Percentiles rank a stretch among this genome's conserved stretches.
Conservation (phyloP, 2,329 filamentous ascomycete genomes). For the Arthroderma sp. region DNA sequence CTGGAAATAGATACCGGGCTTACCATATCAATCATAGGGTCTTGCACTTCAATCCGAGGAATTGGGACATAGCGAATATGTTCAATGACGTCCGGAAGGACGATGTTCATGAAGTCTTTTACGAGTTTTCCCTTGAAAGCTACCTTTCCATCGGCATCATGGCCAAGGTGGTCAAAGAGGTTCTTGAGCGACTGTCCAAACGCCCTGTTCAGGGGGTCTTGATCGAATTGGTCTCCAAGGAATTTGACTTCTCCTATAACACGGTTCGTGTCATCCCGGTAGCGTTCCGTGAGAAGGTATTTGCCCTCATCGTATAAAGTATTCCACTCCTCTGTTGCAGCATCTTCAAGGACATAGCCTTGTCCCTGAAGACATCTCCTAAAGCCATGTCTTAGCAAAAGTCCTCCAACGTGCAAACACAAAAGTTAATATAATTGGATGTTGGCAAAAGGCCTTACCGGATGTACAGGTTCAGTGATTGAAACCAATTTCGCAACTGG, state of each 20-base stretch:
- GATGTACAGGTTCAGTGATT: constrained; percentile 59
- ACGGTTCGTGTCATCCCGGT: constrained; percentile 71
- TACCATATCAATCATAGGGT: constrained; percentile 64
- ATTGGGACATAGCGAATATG: constrained; percentile 81
- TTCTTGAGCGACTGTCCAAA: constrained; percentile 67
- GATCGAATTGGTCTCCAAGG: constrained; percentile 73
- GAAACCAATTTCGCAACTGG: constrained; percentile 85
- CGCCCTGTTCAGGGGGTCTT: constrained; percentile 71
- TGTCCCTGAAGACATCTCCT: constrained; percentile 72
- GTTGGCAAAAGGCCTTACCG: constrained; percentile 24
- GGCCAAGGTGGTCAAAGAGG: constrained; percentile 81
- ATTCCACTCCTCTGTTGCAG: constrained; percentile 70
- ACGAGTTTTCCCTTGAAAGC: constrained; percentile 85
- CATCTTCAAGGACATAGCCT: constrained; percentile 77
- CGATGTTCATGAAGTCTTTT: constrained; percentile 77
- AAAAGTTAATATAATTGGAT: not conserved
- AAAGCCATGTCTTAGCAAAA: constrained; percentile 6
- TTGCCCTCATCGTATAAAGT: constrained; percentile 71
- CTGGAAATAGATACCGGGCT: constrained; percentile 8
- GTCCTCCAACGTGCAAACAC: not conserved
- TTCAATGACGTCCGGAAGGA: constrained; percentile 71
- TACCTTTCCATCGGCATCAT: constrained; percentile 69
- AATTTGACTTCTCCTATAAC: constrained; percentile 86
- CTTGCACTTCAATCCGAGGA: constrained; percentile 84
- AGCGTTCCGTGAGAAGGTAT: constrained; percentile 77